These are phyloP conservation scores for Pleurozium schreberi DNA, from an alignment of 225 moss, liverwort and hornwort genomes.

Conservation along the genomic window DNA sequence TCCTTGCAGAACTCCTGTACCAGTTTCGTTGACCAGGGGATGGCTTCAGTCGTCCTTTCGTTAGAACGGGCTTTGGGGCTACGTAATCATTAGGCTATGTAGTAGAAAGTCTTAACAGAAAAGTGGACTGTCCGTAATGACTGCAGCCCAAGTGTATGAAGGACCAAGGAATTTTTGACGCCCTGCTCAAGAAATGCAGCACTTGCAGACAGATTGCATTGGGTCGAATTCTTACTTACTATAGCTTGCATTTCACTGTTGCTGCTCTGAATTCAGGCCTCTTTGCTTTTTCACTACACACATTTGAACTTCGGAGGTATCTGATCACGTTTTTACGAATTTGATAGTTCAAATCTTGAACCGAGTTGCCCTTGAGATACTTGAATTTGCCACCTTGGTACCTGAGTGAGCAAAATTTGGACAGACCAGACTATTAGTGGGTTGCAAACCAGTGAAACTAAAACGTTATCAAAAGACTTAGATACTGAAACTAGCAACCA, in stretches of 20 bases:
- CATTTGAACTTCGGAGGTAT: not conserved
- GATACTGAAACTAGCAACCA: not conserved
- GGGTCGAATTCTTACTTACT: not conserved
- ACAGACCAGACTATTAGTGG: not conserved
- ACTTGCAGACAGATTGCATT: not conserved
- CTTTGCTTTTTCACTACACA: not conserved
- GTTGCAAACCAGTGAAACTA: not conserved
- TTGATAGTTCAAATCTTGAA: not conserved
- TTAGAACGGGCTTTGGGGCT: no score
- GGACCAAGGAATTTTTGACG: not conserved
- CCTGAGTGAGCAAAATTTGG: not conserved
- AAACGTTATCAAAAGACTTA: no score
- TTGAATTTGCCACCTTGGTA: slow-evolving; percentile 7
- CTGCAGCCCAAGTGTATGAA: not conserved
- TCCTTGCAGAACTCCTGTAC: not conserved
- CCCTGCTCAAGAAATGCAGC: not conserved
- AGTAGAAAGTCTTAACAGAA: no score
- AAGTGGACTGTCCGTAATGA: no score
- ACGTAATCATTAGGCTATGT: no score
- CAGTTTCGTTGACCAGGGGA: not conserved
- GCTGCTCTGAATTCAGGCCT: not conserved
- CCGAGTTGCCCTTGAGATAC: not conserved
- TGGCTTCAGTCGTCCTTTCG: not conserved
- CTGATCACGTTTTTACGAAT: not conserved
- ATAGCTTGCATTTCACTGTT: not conserved